Base-by-base conservation (phyloP, 1,284 basidiomycete species). In the Microbotryum silenes-acaulis region DNA sequence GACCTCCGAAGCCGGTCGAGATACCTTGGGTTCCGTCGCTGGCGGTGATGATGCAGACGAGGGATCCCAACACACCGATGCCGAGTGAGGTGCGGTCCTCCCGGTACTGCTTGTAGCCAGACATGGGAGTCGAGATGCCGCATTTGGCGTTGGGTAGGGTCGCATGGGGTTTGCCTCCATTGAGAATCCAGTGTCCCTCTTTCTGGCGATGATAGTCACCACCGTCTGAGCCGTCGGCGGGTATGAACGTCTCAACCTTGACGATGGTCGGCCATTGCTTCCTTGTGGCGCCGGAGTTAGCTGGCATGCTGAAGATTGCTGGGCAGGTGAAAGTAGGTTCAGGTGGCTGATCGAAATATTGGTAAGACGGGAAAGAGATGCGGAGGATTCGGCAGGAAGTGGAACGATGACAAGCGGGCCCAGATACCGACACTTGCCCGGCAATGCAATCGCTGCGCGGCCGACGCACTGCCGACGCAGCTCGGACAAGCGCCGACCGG, bases 1-100 rank as follows among this genome's bases (percentile, higher is more conserved):
- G 80, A 1, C 81, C 80, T 37, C 80, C 81, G 63, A 81, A 79
- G 20, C 77, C 77, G n/a, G 80, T 80, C 2, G 79, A 78, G 59
- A 81, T 78, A 21, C 81, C 78, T 49, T 77, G 72, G 0, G 77
- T 77, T 20, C 81, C 81, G 66, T 81, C 79, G 12, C 76, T 75
- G 1, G 80, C 80, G 37, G 78, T 77, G 54, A 82, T 66, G 66
- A 79, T 78, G 65, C 79, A 77, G 60, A 80, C 79, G 65, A 82
- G 75, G 46, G 78, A 79, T 7, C 81, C 81, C 21, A 77, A 72
- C 25, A 78, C 76, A 53, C 76, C 76, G 61, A 78, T 74, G 3
- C 76, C 76, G 31, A 56, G 64, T 3, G 55, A 57, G 6, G 64
- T 66, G n/a, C 59, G 77, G 18, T 79, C 80, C 16, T 73, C 72